phyloP scores from a whole-genome alignment of 768 basidiomycete species.

The Hygrocybe coccinea region DNA sequence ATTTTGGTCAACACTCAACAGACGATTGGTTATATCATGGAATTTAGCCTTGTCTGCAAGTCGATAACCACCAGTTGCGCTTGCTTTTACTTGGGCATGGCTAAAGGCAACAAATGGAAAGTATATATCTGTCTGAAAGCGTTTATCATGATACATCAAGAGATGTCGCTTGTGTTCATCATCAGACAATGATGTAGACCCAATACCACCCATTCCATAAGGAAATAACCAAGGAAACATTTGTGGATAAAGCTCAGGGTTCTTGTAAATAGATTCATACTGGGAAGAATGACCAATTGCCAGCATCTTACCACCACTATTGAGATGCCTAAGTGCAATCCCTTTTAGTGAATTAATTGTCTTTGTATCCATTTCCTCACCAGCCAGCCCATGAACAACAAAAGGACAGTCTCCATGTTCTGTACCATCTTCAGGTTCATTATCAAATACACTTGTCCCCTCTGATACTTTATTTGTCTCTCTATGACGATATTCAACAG shows the following conservation, averaged over 20 bases:
- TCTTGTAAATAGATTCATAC: constrained; percentile 24
- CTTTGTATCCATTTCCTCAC: constrained; percentile 15
- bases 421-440: constrained; percentile 19
- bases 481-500: constrained; percentile 19
- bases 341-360: constrained; percentile 14
- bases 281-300: constrained; percentile 13
- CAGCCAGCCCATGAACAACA: constrained; percentile 34
- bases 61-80: constrained; percentile 25
- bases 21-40: constrained; percentile 16
- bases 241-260: constrained; percentile 32
- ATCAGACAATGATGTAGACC: constrained; percentile 14
- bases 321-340: constrained; percentile 21
- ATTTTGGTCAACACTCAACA: constrained; percentile 21
- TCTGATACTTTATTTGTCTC: constrained; percentile 7
- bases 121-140: constrained; percentile 32
- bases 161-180: constrained; percentile 19
- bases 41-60: constrained; percentile 24
- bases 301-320: constrained; percentile 14
- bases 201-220: constrained; percentile 33
- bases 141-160: constrained; percentile 37
- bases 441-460: constrained; percentile 8
- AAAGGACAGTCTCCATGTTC: constrained; percentile 31
- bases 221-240: constrained; percentile 40
- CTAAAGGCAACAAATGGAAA: constrained; percentile 38
- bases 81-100: constrained; percentile 34